Base-by-base conservation (phyloP, 164 flowering plant genomes). In the Houttuynia cordata region DNA sequence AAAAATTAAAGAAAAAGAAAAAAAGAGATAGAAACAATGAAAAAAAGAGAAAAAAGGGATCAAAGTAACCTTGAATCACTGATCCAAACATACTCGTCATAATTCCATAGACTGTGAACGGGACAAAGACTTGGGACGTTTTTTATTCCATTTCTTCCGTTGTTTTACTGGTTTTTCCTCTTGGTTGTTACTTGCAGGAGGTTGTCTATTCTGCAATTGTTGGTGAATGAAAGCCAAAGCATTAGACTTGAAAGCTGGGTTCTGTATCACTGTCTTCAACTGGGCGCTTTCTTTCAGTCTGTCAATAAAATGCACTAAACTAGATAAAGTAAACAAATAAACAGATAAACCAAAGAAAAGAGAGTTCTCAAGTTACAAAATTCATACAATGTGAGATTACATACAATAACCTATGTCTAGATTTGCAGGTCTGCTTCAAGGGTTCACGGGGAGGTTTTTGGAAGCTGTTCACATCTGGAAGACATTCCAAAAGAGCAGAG, bases 171-270 rank as follows among this genome's bases (percentile, higher is more conserved):
- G 25, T 61, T 79, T 71, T 64, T 75, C 73, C 3, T 69, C 80
- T 4, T 49, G 15, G 39, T 1, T 51, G 30, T 8, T 24, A 10
- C 41, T 34, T 24, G 53, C 34, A 61, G 93, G 88, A 65, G 93
- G 88, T 49, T 84, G 88, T 56, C 88, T 87, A 66, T 49, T 80
- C 73, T 73, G 67, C 58, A 86, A 64, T 62, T 86, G 87, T 59
- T 75, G 83, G 58, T 79, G 83, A 68, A 89, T 82, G 64, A 82
- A 78, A 62, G 70, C 78, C 25, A 86, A 57, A 0, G 94, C 90
- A 73, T 89, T 81, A 18, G 71, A 60, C 64, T 75, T 73, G 71
- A 83, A 89, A 57, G 64, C 74, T 40, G 87, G 78, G 71, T 83
- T 67, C 45, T 60, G 74, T 7, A 83, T 73, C 60, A 89, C 89